A percentile compares a stretch with the other conserved stretches of the same genome.
These are phyloP conservation scores for Moesziomyces sp. DNA, from an alignment of 1,284 basidiomycete species.

Conservation along the genomic window DNA sequence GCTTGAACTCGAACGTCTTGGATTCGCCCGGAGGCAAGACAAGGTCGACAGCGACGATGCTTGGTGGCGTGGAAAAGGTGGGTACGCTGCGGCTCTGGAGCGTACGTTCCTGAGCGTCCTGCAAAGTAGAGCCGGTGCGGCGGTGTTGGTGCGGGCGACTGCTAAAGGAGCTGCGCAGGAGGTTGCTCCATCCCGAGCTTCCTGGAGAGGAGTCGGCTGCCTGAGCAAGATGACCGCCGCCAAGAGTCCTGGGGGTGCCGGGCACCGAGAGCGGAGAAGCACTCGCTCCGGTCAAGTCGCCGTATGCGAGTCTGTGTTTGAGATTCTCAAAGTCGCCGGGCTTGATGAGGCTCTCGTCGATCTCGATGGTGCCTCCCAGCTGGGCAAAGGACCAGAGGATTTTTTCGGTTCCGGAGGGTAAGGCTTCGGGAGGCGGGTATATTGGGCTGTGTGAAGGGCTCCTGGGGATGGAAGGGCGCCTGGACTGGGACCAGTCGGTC, in stretches of 20 bases:
- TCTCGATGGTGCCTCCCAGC: constrained; percentile 76
- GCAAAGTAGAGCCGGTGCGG: constrained; percentile 73
- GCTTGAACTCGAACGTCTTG: constrained; percentile 72
- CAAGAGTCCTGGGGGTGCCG: constrained; percentile 49
- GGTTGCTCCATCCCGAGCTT: constrained; percentile 32
- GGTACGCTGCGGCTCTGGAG: constrained; percentile 74
- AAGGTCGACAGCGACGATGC: constrained; percentile 85
- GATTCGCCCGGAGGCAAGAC: constrained; percentile 81
- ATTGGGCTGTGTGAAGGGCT: constrained; percentile 38
- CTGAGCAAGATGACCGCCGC: constrained; percentile 59
- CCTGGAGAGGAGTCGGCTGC: constrained; percentile 26
- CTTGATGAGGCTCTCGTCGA: constrained; percentile 70
- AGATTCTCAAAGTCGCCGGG: constrained; percentile 68
- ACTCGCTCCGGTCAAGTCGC: constrained; percentile 52
- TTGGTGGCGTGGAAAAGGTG: constrained; percentile 81
- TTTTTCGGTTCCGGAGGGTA: constrained; percentile 73
- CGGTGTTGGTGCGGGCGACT: constrained; percentile 51
- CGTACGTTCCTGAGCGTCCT: constrained; percentile 71
- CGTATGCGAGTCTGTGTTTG: constrained; percentile 64
- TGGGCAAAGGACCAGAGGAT: constrained; percentile 89
- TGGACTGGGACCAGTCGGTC: constrained; percentile 54
- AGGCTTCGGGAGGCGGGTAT: constrained; percentile 32
- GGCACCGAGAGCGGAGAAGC: constrained; percentile 43
- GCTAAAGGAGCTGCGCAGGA: constrained; percentile 27
- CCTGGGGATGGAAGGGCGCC: constrained; percentile 9